Evolutionary conservation across 768 basidiomycete genomes (phyloP).

Genomic region (Pholiota microspora): DNA sequence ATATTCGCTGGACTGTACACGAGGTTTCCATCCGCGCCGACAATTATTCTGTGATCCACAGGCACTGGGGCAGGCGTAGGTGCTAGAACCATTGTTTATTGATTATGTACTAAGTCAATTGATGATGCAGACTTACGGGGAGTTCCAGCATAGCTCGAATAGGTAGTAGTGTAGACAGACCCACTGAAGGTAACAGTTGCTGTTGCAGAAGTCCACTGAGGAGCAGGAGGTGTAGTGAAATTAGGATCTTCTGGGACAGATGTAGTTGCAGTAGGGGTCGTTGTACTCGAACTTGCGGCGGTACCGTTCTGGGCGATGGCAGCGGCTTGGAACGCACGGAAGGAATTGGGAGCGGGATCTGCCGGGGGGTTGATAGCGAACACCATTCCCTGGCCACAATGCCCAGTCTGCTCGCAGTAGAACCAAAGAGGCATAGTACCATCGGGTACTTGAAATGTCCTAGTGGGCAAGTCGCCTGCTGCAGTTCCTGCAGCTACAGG

Average conservation of each 20-base stretch:
- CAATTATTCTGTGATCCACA: constrained; percentile 34
- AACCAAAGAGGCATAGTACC: constrained; percentile 51
- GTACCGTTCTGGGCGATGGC: constrained; percentile 40
- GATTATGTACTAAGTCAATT: background rate
- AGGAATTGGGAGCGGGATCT: constrained; percentile 34
- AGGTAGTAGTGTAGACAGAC: constrained; percentile 35
- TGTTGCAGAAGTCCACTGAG: constrained; percentile 35
- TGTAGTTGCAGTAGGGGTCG: constrained; percentile 14
- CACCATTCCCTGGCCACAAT: constrained; percentile 63
- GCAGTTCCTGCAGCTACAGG: constrained; percentile 38
- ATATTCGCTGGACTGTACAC: constrained; percentile 37
- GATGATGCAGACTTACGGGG: constrained; percentile 23
- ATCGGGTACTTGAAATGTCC: constrained; percentile 38
- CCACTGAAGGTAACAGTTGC: constrained; percentile 35
- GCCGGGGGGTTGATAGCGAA: constrained; percentile 61
- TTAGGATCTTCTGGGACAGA: constrained; percentile 16
- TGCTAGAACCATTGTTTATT: constrained; percentile 6
- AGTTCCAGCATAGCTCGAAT: constrained; percentile 36
- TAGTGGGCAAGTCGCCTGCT: constrained; percentile 19
- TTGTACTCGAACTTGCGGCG: constrained; percentile 11
- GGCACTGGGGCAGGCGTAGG: constrained; percentile 28
- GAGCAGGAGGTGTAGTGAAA: constrained; percentile 30
- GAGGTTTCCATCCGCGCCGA: constrained; percentile 35
- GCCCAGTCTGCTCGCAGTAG: constrained; percentile 50
- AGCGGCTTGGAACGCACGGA: constrained; percentile 46